Evolutionary conservation across 345 rosid genomes (phyloP), one percentile per base, ranked within the genome.

Genomic region (Turritis glabra): DNA sequence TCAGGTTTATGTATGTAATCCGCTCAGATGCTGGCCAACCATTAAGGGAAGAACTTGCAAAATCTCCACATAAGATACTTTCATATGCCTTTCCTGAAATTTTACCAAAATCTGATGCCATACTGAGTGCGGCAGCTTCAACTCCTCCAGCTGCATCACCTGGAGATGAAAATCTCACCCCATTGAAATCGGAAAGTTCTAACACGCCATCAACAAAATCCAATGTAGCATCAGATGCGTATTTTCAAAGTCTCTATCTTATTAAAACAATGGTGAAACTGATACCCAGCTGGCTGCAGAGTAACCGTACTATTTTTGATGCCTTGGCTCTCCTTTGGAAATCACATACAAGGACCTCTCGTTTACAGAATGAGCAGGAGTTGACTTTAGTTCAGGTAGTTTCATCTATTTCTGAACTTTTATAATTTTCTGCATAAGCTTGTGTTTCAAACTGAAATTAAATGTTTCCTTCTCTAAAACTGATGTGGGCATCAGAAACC

Each of bases 11-110:
- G 97, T 88, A 85, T 80, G 80, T 92, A 77, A 88, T 95, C 81
- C 82, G 84, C 61, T 95, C 99, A 41, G 97, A 90, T 84, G 93
- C 93, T 75, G 99, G 99, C 72, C 99, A 92, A 71, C 92, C 93
- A 53, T 73, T 95, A 77, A 83, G 99, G 80, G 99, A 95, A 59
- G 99, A 95, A 80, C 96, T 95, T 73, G 91, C 99, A 59, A 92
- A 89, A 81, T 92, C 97, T 18, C 92, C 93, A 9, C 87, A 85
- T 78, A 95, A 95, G 85, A 90, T 95, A 81, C 92, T 92, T 76
- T 82, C 83, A 68, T 84, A 80, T 83, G 92, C 99, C 50, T 90
- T 95, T 81, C 88, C 96, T 23, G 97, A 85, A 64, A 85, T 87
- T 78, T 43, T 86, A 70, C 85, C 87, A 76, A 76, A 69, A 21